phyloP scores from a whole-genome alignment of 495 filamentous ascomycete species.

The Extremus antarcticus region DNA sequence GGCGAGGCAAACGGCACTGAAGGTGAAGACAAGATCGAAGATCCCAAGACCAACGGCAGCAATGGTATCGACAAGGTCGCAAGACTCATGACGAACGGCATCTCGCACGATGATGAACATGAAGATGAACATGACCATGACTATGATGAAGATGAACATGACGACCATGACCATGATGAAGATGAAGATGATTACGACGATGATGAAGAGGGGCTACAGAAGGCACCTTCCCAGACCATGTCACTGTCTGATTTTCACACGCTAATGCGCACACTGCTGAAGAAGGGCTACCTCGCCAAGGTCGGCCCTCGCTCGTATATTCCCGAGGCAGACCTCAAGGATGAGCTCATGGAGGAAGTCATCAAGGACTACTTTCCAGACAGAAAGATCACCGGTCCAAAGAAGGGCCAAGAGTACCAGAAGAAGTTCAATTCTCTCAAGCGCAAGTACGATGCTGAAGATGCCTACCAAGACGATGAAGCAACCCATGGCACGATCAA shows the following conservation, averaged over 20 bases:
- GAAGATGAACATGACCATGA: neutral
- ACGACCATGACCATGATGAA: neutral
- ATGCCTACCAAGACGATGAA: slow-evolving; percentile 35
- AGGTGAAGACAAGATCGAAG: neutral
- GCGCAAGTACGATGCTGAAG: slow-evolving; percentile 41
- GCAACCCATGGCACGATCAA: slow-evolving; percentile 13
- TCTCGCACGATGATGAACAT: neutral
- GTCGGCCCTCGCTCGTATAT: slow-evolving; percentile 42
- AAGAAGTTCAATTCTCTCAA: slow-evolving; percentile 47
- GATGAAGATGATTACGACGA: neutral
- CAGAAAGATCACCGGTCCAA: slow-evolving; percentile 23
- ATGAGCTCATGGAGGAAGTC: slow-evolving; percentile 38
- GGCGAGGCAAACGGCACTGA: slow-evolving; percentile 15
- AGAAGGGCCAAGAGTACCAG: slow-evolving; percentile 23
- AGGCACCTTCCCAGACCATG: neutral
- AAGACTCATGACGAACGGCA: neutral
- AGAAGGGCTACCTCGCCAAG: slow-evolving; percentile 39
- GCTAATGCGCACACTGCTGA: slow-evolving; percentile 37
- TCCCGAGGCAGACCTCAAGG: slow-evolving; percentile 39
- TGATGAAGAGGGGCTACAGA: neutral
- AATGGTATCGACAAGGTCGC: no score
- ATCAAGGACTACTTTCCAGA: slow-evolving; percentile 26
- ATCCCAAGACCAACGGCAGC: neutral
- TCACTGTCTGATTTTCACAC: slow-evolving; percentile 27
- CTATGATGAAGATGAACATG: neutral